Evolutionary conservation across 768 basidiomycete genomes (phyloP).

Genomic region (Leucogyrophana mollusca): DNA sequence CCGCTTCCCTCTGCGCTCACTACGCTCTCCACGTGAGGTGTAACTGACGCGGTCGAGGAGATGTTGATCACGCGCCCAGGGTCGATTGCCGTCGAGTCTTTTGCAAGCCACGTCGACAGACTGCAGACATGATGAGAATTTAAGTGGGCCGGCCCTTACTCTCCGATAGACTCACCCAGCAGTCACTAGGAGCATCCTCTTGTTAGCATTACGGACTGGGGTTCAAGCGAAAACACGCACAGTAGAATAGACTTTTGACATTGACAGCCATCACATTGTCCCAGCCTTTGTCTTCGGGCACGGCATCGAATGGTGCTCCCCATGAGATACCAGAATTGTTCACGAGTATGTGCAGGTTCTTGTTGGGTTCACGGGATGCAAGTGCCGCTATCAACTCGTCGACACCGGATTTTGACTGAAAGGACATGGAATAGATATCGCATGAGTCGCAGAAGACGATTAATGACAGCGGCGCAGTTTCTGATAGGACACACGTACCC

Average conservation of each 20-base stretch:
- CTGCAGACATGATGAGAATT: conserved; percentile 13
- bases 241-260: conserved; percentile 83
- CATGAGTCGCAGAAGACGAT: not conserved
- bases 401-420: conserved; percentile 75
- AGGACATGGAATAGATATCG: too few species aligned
- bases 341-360: conserved; percentile 76
- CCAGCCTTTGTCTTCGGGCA: conserved; percentile 85
- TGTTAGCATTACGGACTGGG: too few species aligned
- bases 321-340: conserved; percentile 84
- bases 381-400: conserved; percentile 68
- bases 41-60: conserved; percentile 65
- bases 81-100: conserved; percentile 58
- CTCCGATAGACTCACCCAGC: conserved; percentile 37
- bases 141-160: too few species aligned
- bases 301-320: conserved; percentile 68
- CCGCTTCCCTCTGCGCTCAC: conserved; percentile 59
- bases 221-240: conserved; percentile 47
- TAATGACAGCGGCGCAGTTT: not conserved
- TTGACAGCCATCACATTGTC: conserved; percentile 81
- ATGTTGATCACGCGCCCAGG: conserved; percentile 83
- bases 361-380: conserved; percentile 54
- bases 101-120: conserved; percentile 53
- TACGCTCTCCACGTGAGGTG: conserved; percentile 44
- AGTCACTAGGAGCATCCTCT: conserved; percentile 49
- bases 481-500: conserved; percentile 44